Percentiles rank a stretch among this genome's conserved stretches.
Conservation (phyloP, 192 early-diverging fungal genomes). For the Umbelopsis isabellina region DNA sequence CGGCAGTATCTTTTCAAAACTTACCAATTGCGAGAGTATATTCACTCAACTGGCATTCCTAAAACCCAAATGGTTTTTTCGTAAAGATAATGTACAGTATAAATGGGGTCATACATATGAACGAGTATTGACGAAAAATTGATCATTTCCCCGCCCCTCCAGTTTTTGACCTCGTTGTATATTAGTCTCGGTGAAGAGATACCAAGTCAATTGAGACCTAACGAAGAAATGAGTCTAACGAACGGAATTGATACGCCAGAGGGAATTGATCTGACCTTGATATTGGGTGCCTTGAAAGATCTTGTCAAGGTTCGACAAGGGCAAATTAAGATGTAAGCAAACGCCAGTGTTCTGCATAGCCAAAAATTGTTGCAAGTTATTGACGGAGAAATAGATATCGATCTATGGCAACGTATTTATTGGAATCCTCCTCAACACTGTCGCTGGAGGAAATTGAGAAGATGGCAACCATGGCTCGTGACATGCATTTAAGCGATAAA, state of each 20-base stretch:
- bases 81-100: constrained; percentile 37
- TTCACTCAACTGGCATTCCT: constrained; percentile 37
- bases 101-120: background rate
- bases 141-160: background rate
- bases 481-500: constrained; percentile 14
- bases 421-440: constrained; percentile 28
- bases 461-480: constrained; percentile 9
- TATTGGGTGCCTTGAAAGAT: constrained; percentile 17
- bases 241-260: background rate
- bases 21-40: constrained; percentile 34
- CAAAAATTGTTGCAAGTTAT: background rate
- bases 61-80: constrained; percentile 36
- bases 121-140: background rate
- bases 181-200: constrained; percentile 16
- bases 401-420: constrained; percentile 36
- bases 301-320: constrained; percentile 28
- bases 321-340: constrained; percentile 33
- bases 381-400: constrained; percentile 36
- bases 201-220: constrained; percentile 10
- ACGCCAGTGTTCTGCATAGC: too few species aligned
- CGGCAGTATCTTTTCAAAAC: constrained; percentile 28
- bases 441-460: constrained; percentile 39
- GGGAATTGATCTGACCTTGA: background rate
- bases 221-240: background rate
- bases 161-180: constrained; percentile 28